phyloP scores from a whole-genome alignment of 2,329 filamentous ascomycete species.

The Drechslera avenae region DNA sequence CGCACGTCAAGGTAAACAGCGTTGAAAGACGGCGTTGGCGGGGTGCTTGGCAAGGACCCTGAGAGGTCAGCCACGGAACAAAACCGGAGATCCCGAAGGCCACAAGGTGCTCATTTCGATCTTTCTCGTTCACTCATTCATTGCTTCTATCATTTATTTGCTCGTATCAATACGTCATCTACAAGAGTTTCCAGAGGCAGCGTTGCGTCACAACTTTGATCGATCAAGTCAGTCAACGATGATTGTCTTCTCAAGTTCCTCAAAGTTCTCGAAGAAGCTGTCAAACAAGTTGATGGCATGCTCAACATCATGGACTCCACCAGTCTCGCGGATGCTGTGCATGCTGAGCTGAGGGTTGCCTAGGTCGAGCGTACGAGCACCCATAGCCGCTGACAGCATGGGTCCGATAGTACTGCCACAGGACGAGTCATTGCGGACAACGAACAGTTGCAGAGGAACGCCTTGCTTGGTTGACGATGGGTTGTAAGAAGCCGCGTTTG shows the following conservation, averaged over 20 bases:
- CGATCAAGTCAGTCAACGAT: slow-evolving; percentile 69
- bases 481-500: slow-evolving; percentile 56
- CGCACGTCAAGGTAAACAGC: slow-evolving; percentile 4
- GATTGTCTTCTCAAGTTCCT: slow-evolving; percentile 80
- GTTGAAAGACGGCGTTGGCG: slow-evolving; percentile 25
- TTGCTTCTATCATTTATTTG: slow-evolving; percentile 4
- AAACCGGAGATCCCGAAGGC: slow-evolving; percentile 9
- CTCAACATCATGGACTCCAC: slow-evolving; percentile 84
- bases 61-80: slow-evolving; percentile 16
- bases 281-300: slow-evolving; percentile 85
- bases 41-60: slow-evolving; percentile 38
- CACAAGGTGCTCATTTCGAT: slow-evolving; percentile 1
- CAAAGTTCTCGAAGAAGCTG: slow-evolving; percentile 84
- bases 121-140: not conserved
- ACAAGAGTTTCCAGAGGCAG: not conserved
- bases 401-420: slow-evolving; percentile 97
- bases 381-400: slow-evolving; percentile 88
- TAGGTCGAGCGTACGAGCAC: slow-evolving; percentile 85
- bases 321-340: slow-evolving; percentile 95
- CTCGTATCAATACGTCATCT: slow-evolving; percentile 7
- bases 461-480: slow-evolving; percentile 58
- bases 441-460: slow-evolving; percentile 92
- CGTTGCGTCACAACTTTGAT: slow-evolving; percentile 27
- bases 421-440: slow-evolving; percentile 91
- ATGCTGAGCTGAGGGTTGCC: slow-evolving; percentile 95